phyloP scores from a whole-genome alignment of 1,284 basidiomycete genomes.

The Fomitopsis schrenkii region DNA sequence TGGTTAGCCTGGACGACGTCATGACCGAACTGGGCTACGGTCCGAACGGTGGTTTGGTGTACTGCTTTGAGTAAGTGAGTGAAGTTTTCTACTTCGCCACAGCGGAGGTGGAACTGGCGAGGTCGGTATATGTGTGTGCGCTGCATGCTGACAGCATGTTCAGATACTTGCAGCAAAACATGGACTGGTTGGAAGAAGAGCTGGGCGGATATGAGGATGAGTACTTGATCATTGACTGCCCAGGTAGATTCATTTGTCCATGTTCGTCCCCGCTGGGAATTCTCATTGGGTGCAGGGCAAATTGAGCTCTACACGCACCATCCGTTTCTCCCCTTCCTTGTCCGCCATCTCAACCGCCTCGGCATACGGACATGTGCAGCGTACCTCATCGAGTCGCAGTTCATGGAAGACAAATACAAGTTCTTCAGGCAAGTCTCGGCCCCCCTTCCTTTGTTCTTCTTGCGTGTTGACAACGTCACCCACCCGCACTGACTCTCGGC shows the following conservation, averaged over 20 bases:
- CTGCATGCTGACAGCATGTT: neutral
- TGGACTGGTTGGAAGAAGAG: slow-evolving; percentile 99
- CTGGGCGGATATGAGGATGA: slow-evolving; percentile 94
- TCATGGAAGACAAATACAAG: slow-evolving; percentile 98
- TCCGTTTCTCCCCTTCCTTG: slow-evolving; percentile 89
- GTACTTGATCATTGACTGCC: slow-evolving; percentile 97
- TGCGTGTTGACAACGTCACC: neutral
- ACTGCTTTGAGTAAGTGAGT: slow-evolving; percentile 98
- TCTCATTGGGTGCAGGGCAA: slow-evolving; percentile 59
- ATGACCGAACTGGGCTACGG: slow-evolving; percentile 96
- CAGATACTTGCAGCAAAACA: slow-evolving; percentile 94
- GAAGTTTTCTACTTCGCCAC: slow-evolving; percentile 11
- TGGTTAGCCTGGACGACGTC: slow-evolving; percentile 92
- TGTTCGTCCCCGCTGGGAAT: neutral
- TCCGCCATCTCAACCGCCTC: slow-evolving; percentile 66
- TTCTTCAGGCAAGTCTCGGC: slow-evolving; percentile 74
- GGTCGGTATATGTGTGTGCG: too few relatives aligned
- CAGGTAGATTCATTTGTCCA: slow-evolving; percentile 49
- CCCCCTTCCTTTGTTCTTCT: neutral
- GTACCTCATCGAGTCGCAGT: slow-evolving; percentile 96
- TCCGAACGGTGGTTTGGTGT: slow-evolving; percentile 95
- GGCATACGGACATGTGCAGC: slow-evolving; percentile 78
- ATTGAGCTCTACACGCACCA: slow-evolving; percentile 99
- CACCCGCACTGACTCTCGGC: neutral
- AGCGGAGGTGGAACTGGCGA: neutral